Base-by-base conservation (phyloP, 208 protist species). In the Crithidia acanthocephali region DNA sequence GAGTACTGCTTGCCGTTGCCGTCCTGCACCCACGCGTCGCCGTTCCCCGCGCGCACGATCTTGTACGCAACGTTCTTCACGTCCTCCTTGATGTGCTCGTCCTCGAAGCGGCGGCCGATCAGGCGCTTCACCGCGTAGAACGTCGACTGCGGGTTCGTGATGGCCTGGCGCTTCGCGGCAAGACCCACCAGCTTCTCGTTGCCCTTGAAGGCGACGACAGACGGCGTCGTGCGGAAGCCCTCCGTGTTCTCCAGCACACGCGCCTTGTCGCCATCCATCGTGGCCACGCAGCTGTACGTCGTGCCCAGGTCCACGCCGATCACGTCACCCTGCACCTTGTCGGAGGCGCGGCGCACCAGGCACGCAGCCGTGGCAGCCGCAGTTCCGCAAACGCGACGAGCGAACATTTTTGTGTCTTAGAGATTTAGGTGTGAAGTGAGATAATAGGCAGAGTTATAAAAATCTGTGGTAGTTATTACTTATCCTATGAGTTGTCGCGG, bases 11-110 rank as follows among this genome's bases (percentile, higher is more conserved):
- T 88, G 58, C 92, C 82, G 78, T 95, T 85, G 53, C 79, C 76
- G 76, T 85, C 83, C 65, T 95, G 72, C 62, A 99, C 88, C 98
- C 98, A 99, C 40, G 98, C 98, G 73, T 99, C 98, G 50, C 59
- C 77, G 77, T 83, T 83, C 65, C 52, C 51, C 25, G 73, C 93
- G 69, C 91, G 87, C 16, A 99, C 90, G 80, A 99, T 99, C 86
- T 99, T 96, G 88, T 98, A 99, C 62, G 98, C 88, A 45, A 98
- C 67, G 74, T 84, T 83, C 73, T 90, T 92, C 66, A 85, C 85
- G 74, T 91, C 83, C 60, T 85, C 69, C 76, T 93, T 68, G 68
- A 88, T 88, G 64, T 92, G 83, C 70, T 87, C 80, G 70, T 92
- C 87, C 45, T 92, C 84, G 57, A 81, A 87, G 80, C 86, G 83